Base-by-base conservation (phyloP, 768 basidiomycete species). In the Collybiopsis luxurians region DNA sequence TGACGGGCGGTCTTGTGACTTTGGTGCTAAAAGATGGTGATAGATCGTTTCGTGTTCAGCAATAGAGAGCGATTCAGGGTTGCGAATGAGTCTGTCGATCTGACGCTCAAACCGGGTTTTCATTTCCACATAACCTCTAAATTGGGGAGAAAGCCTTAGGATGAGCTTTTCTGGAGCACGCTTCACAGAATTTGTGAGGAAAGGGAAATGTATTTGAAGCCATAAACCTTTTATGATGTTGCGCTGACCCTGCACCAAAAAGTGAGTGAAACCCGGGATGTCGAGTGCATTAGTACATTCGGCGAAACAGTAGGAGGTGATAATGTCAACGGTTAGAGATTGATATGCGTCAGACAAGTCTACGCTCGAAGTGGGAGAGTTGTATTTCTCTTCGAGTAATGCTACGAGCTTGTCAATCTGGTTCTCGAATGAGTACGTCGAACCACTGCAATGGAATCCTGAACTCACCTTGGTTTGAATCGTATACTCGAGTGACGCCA, bases 1-100 rank as follows among this genome's bases (percentile, higher is more conserved):
- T 56, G 60, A 59, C 60, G 61, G 40, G 15, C 48, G 49, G 36
- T 53, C 24, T 11, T 24, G 31, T n/a, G 13, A 2, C 39, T 56
- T 57, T 15, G 62, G 31, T 13, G 31, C 63, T 4, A 69, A 21
- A 34, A 72, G 55, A 52, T 69, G 67, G 40, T 74, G 71, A 53
- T 71, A 76, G 31, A 75, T 71, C 11, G 65, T 71, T 30, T 71
- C 70, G 39, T 75, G 72, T 21, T 70, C 67, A 9, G 64, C 61
- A 6, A 65, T 53, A 13, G 58, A 39, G 13, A 75, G 58, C 17
- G 61, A 53, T 1, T 59, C 53, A 0, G 72, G 69, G 52, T 73
- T 56, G 1, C 55, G 59, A 1, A 71, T 52, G 47, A 70, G 58
- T n/a, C 46, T 59, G 34, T 68, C 67, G n/a, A 73, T 65, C 30